Conservation (phyloP, 495 filamentous ascomycete species). For the Lasiosphaeria hispida region DNA sequence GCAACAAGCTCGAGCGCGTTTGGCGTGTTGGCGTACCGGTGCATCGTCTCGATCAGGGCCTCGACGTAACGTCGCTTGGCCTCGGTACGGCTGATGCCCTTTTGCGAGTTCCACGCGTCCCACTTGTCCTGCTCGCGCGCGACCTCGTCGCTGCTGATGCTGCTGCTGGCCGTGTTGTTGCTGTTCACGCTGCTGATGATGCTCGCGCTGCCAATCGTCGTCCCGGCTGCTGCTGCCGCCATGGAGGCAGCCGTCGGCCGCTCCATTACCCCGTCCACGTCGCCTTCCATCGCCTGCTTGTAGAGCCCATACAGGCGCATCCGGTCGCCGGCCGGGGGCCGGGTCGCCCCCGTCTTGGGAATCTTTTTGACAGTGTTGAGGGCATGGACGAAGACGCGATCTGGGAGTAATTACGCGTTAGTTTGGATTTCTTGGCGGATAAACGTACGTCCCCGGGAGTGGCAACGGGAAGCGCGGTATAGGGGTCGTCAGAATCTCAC, state of each 20-base stretch:
- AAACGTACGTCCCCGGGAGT: not conserved
- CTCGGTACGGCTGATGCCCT: conserved; percentile 77
- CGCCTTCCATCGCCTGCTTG: conserved; percentile 98
- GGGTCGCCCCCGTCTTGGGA: conserved; percentile 82
- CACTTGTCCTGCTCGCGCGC: conserved; percentile 61
- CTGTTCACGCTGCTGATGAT: not conserved
- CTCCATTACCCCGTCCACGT: conserved; percentile 90
- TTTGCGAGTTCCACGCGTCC: conserved; percentile 92
- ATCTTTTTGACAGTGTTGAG: conserved; percentile 98
- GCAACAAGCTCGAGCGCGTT: conserved; percentile 83
- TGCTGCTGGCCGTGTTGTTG: not conserved
- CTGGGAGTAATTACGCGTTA: conserved; percentile 44
- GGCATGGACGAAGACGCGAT: conserved; percentile 97
- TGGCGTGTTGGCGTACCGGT: conserved; percentile 80
- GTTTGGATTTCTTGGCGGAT: conserved; percentile 2
- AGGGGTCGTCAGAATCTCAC: conserved; percentile 29
- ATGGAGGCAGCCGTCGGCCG: conserved; percentile 55
- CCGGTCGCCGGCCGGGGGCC: conserved; percentile 81
- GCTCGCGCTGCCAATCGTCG: too few relatives aligned
- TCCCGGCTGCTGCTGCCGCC: not conserved
- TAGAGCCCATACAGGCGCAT: conserved; percentile 94
- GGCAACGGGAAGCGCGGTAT: not conserved
- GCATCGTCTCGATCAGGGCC: conserved; percentile 94
- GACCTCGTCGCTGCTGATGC: conserved; percentile 42
- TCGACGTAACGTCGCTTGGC: conserved; percentile 93